Evolutionary conservation across 169 alveolate species (phyloP).

Genomic region (Plasmodium gaboni): DNA sequence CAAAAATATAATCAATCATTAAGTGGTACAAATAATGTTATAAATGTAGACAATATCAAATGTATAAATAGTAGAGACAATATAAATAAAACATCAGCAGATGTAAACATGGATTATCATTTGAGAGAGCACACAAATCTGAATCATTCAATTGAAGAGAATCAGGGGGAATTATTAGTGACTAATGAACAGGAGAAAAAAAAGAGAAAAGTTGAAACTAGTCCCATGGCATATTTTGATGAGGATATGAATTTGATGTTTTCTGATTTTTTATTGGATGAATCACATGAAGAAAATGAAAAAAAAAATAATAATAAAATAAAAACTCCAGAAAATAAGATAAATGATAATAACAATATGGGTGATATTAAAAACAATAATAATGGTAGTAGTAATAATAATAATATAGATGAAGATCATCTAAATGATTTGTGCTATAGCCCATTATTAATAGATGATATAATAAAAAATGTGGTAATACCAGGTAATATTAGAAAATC

Average conservation of each 20-base stretch:
- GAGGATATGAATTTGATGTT: conserved; percentile 35
- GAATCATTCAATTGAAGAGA: neutral
- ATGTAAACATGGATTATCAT: too few relatives aligned
- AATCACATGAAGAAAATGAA: neutral
- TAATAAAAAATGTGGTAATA: conserved; percentile 82
- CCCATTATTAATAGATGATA: conserved; percentile 90
- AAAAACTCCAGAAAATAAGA: neutral
- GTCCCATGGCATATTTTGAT: conserved; percentile 9
- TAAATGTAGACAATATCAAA: too few relatives aligned
- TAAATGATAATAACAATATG: neutral
- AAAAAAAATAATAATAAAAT: neutral
- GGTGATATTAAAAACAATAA: neutral
- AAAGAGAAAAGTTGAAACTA: conserved; percentile 1
- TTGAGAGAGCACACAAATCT: too few relatives aligned
- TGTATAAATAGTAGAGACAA: too few relatives aligned
- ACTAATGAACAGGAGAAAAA: neutral
- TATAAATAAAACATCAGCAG: too few relatives aligned
- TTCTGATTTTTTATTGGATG: neutral
- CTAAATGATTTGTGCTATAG: conserved; percentile 82
- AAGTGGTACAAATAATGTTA: too few relatives aligned
- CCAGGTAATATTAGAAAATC: conserved; percentile 96
- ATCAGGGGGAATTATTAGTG: neutral
- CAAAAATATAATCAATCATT: neutral
- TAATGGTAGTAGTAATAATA: neutral
- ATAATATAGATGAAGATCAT: conserved; percentile 71